Evolutionary conservation across 176 grass and related monocot genomes (phyloP).

Genomic region (Phoenix roebelenii): DNA sequence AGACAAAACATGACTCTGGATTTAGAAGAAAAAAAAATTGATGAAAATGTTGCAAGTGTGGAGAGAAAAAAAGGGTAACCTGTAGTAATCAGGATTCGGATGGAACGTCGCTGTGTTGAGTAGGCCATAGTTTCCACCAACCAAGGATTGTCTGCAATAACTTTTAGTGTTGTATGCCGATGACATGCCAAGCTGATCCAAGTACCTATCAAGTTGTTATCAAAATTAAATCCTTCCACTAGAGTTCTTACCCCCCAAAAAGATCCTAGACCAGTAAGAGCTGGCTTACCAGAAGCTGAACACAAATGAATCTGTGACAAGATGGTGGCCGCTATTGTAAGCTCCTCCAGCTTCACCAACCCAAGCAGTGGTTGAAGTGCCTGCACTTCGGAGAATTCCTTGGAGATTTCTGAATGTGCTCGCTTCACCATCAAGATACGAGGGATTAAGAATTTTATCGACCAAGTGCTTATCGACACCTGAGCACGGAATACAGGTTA

Average conservation of each 20-base stretch:
- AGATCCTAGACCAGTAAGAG: too few relatives aligned
- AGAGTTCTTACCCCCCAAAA: too few relatives aligned
- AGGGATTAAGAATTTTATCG: constrained; percentile 18
- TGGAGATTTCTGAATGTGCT: constrained; percentile 9
- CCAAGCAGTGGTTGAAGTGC: constrained; percentile 7
- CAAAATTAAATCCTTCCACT: too few relatives aligned
- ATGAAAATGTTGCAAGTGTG: too few relatives aligned
- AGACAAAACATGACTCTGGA: too few relatives aligned
- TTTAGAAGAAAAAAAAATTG: too few relatives aligned
- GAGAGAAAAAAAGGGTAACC: not conserved
- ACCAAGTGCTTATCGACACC: constrained; percentile 9
- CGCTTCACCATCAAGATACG: constrained; percentile 12
- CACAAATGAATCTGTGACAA: constrained; percentile 18
- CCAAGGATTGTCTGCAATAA: constrained; percentile 14
- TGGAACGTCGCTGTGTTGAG: constrained; percentile 14
- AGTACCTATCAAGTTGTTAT: constrained; percentile 1
- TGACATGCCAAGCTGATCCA: constrained; percentile 20
- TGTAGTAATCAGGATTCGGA: constrained; percentile 22
- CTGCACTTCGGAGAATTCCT: not conserved
- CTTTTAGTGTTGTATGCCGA: constrained; percentile 9
- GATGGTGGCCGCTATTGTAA: constrained; percentile 17
- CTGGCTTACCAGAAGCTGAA: constrained; percentile 20
- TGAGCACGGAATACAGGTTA: not conserved
- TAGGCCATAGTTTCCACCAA: constrained; percentile 18
- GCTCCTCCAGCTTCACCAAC: constrained; percentile 17